Conservation (phyloP, 2,329 filamentous ascomycete species). For the Teratosphaeria pseudoeucalypti region DNA sequence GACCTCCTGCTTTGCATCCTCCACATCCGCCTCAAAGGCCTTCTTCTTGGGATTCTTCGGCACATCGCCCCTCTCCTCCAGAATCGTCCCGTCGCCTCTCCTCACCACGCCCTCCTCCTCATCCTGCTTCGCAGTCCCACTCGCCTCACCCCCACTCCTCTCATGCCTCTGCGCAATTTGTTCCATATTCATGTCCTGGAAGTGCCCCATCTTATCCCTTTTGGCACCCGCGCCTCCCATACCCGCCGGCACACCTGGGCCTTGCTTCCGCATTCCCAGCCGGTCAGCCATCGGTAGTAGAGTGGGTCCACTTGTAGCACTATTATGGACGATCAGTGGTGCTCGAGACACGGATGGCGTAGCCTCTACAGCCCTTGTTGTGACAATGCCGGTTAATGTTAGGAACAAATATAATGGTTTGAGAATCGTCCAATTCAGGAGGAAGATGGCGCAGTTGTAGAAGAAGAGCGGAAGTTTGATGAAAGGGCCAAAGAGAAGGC, state of each 20-base stretch:
- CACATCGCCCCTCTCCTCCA: constrained; percentile 28
- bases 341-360: constrained; percentile 21
- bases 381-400: constrained; percentile 41
- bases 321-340: constrained; percentile 35
- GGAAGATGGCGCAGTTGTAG: constrained; percentile 11
- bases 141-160: constrained; percentile 10
- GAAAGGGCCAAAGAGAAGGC: constrained; percentile 79
- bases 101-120: constrained; percentile 11
- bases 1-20: constrained; percentile 22
- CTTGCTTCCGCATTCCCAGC: constrained; percentile 3
- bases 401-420: constrained; percentile 38
- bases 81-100: constrained; percentile 37
- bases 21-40: constrained; percentile 46
- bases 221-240: constrained; percentile 38
- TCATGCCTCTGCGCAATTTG: constrained; percentile 36
- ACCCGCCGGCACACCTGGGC: constrained; percentile 37
- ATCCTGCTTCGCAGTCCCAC: neutral
- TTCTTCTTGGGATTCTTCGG: constrained; percentile 50
- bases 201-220: constrained; percentile 3
- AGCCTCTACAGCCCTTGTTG: constrained; percentile 4
- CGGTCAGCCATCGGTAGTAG: constrained; percentile 19
- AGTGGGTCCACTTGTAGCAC: constrained; percentile 30
- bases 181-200: constrained; percentile 17
- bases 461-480: constrained; percentile 57
- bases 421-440: constrained; percentile 18